These are phyloP conservation scores for Xylaria sp. DNA, from an alignment of 2,329 filamentous ascomycete genomes.

Conservation along the genomic window DNA sequence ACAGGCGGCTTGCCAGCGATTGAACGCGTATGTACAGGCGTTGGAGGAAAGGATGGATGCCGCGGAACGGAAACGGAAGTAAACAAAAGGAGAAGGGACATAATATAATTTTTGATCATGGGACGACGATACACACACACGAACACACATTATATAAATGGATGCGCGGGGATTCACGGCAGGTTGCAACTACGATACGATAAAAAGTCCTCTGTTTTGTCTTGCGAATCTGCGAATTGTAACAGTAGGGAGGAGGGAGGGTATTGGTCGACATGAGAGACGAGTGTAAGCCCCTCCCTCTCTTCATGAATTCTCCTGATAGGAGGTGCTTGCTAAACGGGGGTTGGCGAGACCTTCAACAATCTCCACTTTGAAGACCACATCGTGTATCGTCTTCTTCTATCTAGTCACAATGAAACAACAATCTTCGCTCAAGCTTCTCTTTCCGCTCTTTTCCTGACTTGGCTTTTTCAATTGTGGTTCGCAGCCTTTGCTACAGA, in stretches of 20 bases:
- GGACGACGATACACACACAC: neutral
- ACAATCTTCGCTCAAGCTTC: slow-evolving; percentile 14
- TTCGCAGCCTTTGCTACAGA: neutral
- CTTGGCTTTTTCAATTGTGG: neutral
- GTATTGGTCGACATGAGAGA: neutral
- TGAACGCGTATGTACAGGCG: slow-evolving; percentile 76
- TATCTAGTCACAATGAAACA: slow-evolving; percentile 6
- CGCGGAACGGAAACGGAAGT: slow-evolving; percentile 62
- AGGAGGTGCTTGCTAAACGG: slow-evolving; percentile 14
- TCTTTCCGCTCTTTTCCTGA: neutral
- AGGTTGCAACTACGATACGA: neutral
- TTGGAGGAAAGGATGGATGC: slow-evolving; percentile 75
- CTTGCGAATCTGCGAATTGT: slow-evolving; percentile 6
- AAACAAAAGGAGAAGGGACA: slow-evolving; percentile 19
- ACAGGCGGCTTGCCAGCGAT: slow-evolving; percentile 78
- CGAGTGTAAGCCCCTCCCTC: neutral
- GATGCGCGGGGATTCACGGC: neutral
- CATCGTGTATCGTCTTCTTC: neutral
- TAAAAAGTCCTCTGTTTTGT: neutral
- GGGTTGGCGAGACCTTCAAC: slow-evolving; percentile 1
- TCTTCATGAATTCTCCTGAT: slow-evolving; percentile 9
- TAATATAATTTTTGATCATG: neutral
- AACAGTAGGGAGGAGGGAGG: neutral
- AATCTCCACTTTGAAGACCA: neutral
- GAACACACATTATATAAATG: neutral